phyloP scores from a whole-genome alignment of 345 rosid species.

The Salix udensis region DNA sequence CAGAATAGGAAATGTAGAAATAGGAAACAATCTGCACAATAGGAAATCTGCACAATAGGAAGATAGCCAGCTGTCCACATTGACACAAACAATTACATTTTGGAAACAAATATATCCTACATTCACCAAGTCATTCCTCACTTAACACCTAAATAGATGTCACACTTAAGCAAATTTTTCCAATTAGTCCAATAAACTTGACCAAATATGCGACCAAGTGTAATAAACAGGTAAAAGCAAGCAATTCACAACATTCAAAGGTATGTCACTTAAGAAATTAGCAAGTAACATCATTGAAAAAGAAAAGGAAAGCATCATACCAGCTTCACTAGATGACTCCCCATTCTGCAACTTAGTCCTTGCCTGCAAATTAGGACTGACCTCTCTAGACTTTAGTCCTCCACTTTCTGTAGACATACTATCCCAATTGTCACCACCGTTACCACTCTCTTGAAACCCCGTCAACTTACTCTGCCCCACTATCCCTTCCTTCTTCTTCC shows the following conservation, averaged over 20 bases:
- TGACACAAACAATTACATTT: not conserved
- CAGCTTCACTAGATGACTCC: conserved; percentile 65
- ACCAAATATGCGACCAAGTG: not conserved
- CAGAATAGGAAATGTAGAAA: too few relatives aligned
- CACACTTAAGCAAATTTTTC: not conserved
- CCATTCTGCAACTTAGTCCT: conserved; percentile 55
- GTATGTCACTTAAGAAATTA: not conserved
- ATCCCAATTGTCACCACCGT: conserved; percentile 42
- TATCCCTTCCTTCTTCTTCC: conserved; percentile 50
- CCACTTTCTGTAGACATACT: conserved; percentile 43
- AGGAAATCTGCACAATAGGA: too few relatives aligned
- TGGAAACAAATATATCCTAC: not conserved
- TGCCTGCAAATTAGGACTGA: conserved; percentile 54
- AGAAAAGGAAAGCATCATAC: conserved; percentile 19
- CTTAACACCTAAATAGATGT: not conserved
- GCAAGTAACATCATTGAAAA: not conserved
- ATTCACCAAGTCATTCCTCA: not conserved
- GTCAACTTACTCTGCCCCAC: conserved; percentile 30
- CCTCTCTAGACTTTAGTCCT: conserved; percentile 45
- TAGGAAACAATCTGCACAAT: too few relatives aligned
- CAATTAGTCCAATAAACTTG: not conserved
- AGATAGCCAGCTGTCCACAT: too few relatives aligned
- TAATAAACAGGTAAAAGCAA: not conserved
- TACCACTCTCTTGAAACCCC: conserved; percentile 40
- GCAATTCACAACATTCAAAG: not conserved